A percentile compares a stretch with the other conserved stretches of the same genome.
These are phyloP conservation scores for Isatis lusitanica DNA, from an alignment of 441 rosid species.

Conservation along the genomic window DNA sequence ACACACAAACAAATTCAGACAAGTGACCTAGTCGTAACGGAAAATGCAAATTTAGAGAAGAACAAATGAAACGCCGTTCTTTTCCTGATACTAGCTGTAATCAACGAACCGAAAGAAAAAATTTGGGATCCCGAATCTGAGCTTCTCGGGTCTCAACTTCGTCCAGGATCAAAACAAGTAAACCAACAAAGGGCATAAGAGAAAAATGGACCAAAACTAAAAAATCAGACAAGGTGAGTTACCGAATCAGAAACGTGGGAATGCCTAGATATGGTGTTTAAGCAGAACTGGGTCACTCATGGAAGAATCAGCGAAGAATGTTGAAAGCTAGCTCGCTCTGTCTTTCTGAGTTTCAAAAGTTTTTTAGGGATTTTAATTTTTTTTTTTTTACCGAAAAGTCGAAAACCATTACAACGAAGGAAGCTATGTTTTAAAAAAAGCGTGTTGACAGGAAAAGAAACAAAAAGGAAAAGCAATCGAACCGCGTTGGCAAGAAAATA, in stretches of 20 bases:
- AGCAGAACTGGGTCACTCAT: slow-evolving; percentile 32
- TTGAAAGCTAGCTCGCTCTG: slow-evolving; percentile 2
- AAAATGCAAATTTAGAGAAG: background rate
- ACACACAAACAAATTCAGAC: slow-evolving; percentile 1
- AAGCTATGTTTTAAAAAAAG: background rate
- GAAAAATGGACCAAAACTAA: background rate
- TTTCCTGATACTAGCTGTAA: background rate
- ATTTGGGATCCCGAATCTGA: slow-evolving; percentile 31
- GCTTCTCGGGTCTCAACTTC: slow-evolving; percentile 4
- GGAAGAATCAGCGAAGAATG: slow-evolving; percentile 21
- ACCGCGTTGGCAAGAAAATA: background rate
- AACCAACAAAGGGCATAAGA: background rate
- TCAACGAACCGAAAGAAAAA: background rate
- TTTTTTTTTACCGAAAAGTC: background rate
- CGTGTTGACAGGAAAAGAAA: slow-evolving; percentile 24
- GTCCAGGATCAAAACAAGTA: slow-evolving; percentile 14
- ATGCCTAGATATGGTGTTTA: slow-evolving; percentile 29
- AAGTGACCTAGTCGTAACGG: slow-evolving; percentile 26
- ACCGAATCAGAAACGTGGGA: slow-evolving; percentile 15
- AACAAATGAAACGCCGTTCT: background rate
- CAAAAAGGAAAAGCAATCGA: background rate
- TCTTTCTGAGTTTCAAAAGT: slow-evolving; percentile 24
- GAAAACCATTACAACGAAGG: slow-evolving; percentile 27
- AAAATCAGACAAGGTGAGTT: slow-evolving; percentile 9
- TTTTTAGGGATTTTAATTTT: slow-evolving; percentile 17